phyloP scores from a whole-genome alignment of 2,329 filamentous ascomycete genomes.

The Diplocarpon rosae region DNA sequence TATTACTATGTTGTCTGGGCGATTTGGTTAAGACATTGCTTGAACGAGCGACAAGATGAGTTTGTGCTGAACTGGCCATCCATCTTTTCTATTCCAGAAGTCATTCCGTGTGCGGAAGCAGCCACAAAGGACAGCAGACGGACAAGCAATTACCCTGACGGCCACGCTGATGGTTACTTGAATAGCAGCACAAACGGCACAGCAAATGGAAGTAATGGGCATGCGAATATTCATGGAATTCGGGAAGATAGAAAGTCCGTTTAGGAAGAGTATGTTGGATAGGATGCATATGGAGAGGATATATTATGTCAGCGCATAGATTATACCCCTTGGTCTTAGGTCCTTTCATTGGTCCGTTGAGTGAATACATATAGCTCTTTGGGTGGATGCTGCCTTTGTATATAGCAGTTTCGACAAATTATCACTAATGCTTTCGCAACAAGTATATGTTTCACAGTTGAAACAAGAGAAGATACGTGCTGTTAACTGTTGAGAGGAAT shows the following conservation, averaged over 20 bases:
- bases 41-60: slow-evolving; percentile 56
- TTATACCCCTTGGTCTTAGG: slow-evolving; percentile 7
- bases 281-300: slow-evolving; percentile 3
- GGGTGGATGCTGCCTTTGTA: too few species aligned
- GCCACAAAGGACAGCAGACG: slow-evolving; percentile 3
- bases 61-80: slow-evolving; percentile 54
- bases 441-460: too few species aligned
- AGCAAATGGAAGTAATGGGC: neutral
- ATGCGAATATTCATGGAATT: neutral
- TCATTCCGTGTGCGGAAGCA: slow-evolving; percentile 17
- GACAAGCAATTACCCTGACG: slow-evolving; percentile 6
- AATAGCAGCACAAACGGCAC: neutral
- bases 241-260: slow-evolving; percentile 20
- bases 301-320: neutral
- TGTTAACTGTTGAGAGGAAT: too few species aligned
- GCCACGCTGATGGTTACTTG: slow-evolving; percentile 8
- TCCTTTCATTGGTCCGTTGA: neutral
- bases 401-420: too few species aligned
- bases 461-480: too few species aligned
- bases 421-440: too few species aligned
- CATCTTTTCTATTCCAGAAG: slow-evolving; percentile 33
- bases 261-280: neutral
- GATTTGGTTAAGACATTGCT: slow-evolving; percentile 57
- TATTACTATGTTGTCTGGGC: slow-evolving; percentile 66
- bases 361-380: neutral